These are phyloP conservation scores for Macrophomina tecta DNA, from an alignment of 2,329 filamentous ascomycete species.

Conservation along the genomic window DNA sequence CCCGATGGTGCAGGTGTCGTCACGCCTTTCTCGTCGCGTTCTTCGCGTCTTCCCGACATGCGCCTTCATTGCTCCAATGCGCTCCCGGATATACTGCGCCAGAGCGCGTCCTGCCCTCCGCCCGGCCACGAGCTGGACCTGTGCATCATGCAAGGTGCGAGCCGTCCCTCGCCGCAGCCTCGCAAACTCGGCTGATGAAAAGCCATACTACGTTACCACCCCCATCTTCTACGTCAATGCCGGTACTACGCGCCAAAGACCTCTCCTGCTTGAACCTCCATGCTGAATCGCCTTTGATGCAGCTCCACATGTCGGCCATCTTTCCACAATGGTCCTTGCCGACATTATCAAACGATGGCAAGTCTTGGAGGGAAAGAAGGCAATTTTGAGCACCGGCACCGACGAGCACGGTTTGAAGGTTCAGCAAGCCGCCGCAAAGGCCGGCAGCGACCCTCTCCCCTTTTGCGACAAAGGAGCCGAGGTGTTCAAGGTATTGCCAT, in stretches of 20 bases:
- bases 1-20: conserved; percentile 7
- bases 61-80: conserved; percentile 34
- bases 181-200: conserved; percentile 49
- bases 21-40: conserved; percentile 4
- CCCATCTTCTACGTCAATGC: conserved; percentile 99
- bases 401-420: conserved; percentile 97
- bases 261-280: neutral
- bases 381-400: conserved; percentile 85
- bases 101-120: conserved; percentile 34
- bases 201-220: conserved; percentile 94
- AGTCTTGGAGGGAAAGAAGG: conserved; percentile 71
- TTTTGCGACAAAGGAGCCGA: conserved; percentile 87
- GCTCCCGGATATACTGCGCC: conserved; percentile 35
- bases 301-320: conserved; percentile 93
- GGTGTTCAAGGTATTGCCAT: conserved; percentile 67
- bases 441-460: conserved; percentile 74
- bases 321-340: conserved; percentile 89
- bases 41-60: neutral
- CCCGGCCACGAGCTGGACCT: conserved; percentile 36
- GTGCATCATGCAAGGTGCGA: conserved; percentile 34
- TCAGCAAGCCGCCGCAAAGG: conserved; percentile 79
- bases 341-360: conserved; percentile 95
- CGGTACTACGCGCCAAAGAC: conserved; percentile 57
- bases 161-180: conserved; percentile 31
- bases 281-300: conserved; percentile 26